phyloP scores from a whole-genome alignment of 345 rosid species.

The Moricandia arvensis region DNA sequence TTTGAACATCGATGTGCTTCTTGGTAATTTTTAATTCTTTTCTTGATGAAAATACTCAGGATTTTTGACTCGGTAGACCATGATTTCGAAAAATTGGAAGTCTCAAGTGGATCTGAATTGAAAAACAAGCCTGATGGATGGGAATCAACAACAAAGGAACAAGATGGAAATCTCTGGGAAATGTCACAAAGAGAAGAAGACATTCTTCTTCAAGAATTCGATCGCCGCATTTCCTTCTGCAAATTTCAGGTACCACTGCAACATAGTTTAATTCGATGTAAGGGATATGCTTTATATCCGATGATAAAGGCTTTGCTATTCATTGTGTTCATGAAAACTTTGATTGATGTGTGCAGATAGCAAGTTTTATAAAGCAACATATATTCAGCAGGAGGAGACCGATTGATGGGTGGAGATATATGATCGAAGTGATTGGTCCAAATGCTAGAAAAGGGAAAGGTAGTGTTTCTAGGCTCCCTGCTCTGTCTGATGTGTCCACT shows the following conservation, averaged over 20 bases:
- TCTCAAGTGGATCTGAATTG: slow-evolving; percentile 58
- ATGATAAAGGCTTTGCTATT: too few relatives aligned
- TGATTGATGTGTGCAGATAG: slow-evolving; percentile 59
- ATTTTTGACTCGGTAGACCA: slow-evolving; percentile 68
- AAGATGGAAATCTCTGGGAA: slow-evolving; percentile 90
- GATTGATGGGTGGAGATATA: slow-evolving; percentile 90
- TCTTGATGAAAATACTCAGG: slow-evolving; percentile 32
- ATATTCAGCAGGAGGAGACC: slow-evolving; percentile 97
- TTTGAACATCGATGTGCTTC: background rate
- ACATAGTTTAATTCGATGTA: too few relatives aligned
- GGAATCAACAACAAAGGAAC: slow-evolving; percentile 81
- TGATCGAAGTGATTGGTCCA: slow-evolving; percentile 97
- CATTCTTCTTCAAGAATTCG: slow-evolving; percentile 90
- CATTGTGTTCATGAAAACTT: background rate
- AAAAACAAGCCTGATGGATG: slow-evolving; percentile 95
- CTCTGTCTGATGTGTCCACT: slow-evolving; percentile 71
- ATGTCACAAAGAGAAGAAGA: slow-evolving; percentile 98
- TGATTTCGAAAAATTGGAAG: slow-evolving; percentile 57
- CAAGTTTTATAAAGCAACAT: slow-evolving; percentile 91
- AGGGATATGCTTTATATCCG: too few relatives aligned
- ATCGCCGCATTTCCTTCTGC: slow-evolving; percentile 79
- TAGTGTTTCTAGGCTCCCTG: slow-evolving; percentile 80
- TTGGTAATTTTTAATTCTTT: background rate
- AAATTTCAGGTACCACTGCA: slow-evolving; percentile 95
- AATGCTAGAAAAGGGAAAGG: slow-evolving; percentile 97